A percentile compares a stretch with the other conserved stretches of the same genome.
These are phyloP conservation scores for Thermothelomyces thermophilus DNA, from an alignment of 2,329 filamentous ascomycete species.

Conservation along the genomic window DNA sequence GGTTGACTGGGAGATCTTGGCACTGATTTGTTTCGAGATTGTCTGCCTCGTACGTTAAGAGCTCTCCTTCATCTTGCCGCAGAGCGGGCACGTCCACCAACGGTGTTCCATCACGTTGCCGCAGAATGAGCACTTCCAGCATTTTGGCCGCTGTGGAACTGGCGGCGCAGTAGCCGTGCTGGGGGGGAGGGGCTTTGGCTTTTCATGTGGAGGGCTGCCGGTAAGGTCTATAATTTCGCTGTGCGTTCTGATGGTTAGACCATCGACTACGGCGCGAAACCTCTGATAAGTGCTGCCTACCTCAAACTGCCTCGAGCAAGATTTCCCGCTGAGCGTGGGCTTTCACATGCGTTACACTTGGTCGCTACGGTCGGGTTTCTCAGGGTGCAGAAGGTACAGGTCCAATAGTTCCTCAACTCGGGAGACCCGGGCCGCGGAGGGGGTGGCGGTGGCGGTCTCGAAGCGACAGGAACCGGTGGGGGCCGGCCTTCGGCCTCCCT, in stretches of 20 bases:
- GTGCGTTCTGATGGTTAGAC: background rate
- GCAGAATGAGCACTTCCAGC: constrained; percentile 49
- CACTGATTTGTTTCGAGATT: no score
- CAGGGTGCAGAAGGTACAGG: constrained; percentile 50
- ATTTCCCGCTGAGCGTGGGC: constrained; percentile 16
- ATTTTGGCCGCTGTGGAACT: constrained; percentile 10
- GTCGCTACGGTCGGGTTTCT: constrained; percentile 44
- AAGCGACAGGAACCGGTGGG: constrained; percentile 9
- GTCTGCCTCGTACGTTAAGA: constrained; percentile 27
- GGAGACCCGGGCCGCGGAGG: background rate
- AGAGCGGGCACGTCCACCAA: constrained; percentile 53
- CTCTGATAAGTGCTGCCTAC: background rate
- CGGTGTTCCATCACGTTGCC: constrained; percentile 44
- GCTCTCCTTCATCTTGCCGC: constrained; percentile 48
- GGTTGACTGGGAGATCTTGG: no score
- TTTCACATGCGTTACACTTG: constrained; percentile 53
- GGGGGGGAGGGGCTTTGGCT: background rate
- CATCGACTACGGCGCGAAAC: background rate
- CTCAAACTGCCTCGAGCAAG: background rate
- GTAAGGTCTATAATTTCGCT: constrained; percentile 14
- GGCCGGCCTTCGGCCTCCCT: background rate
- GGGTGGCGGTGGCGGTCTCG: constrained; percentile 2
- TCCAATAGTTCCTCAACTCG: constrained; percentile 35
- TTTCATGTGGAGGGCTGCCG: constrained; percentile 3
- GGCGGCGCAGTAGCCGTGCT: background rate